Conservation (phyloP, 1,284 basidiomycete species). For the Rhizoctonia solani region DNA sequence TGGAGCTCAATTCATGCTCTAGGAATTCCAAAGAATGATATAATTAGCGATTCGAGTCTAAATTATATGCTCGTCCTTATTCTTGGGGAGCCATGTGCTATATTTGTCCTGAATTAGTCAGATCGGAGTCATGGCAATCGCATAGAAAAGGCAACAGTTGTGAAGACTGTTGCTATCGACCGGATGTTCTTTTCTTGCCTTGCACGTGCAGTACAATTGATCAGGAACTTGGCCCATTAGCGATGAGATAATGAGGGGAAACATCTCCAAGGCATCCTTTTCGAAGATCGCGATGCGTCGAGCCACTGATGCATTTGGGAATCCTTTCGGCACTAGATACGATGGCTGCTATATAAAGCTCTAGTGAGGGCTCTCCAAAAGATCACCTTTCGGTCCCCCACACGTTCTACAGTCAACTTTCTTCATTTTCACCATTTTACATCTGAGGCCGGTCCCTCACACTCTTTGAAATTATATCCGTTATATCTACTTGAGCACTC, state of each 20-base stretch:
- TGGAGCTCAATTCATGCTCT: neutral
- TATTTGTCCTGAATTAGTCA: too few species aligned
- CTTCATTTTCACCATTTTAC: neutral
- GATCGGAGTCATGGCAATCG: neutral
- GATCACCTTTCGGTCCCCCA: conserved; percentile 25
- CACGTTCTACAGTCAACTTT: neutral
- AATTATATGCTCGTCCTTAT: neutral
- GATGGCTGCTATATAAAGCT: neutral
- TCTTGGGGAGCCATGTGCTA: neutral
- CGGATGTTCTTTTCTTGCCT: too few species aligned
- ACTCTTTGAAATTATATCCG: neutral
- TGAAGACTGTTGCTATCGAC: too few species aligned
- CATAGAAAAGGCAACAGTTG: neutral
- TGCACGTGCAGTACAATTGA: too few species aligned
- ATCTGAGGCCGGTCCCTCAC: conserved; percentile 29
- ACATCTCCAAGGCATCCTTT: neutral
- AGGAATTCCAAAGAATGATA: neutral
- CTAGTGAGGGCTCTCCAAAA: neutral
- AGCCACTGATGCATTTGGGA: too few species aligned
- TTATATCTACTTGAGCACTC: conserved; percentile 10
- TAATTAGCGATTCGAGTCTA: neutral
- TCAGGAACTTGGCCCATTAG: too few species aligned
- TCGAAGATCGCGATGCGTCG: neutral
- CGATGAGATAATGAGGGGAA: neutral
- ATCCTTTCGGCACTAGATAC: too few species aligned